Evolutionary conservation across 2,329 filamentous ascomycete species (phyloP).

Genomic region (Cadophora gregata): DNA sequence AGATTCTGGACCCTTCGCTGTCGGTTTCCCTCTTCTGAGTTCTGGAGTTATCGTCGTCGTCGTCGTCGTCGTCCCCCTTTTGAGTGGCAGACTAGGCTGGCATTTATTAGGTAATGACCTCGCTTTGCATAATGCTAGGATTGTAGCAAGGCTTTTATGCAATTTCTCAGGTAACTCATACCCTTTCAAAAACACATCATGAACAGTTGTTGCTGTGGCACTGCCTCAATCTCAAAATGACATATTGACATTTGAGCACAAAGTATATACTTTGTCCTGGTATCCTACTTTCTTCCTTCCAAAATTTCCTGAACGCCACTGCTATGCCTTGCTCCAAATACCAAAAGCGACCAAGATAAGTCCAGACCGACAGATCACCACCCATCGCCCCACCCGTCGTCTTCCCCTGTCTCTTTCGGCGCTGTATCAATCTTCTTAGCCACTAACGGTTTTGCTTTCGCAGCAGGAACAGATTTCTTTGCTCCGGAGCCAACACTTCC

Average conservation of each 20-base stretch:
- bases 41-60: too few relatives aligned
- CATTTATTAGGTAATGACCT: too few relatives aligned
- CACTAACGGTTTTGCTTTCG: slow-evolving; percentile 50
- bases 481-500: slow-evolving; percentile 40
- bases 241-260: neutral
- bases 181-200: too few relatives aligned
- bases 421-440: slow-evolving; percentile 74
- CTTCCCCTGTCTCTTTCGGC: slow-evolving; percentile 63
- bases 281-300: slow-evolving; percentile 14
- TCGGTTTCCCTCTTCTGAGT: too few relatives aligned
- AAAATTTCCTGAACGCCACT: slow-evolving; percentile 14
- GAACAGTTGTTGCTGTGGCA: too few relatives aligned
- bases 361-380: slow-evolving; percentile 53
- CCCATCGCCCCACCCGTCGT: slow-evolving; percentile 69
- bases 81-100: too few relatives aligned
- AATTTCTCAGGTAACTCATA: too few relatives aligned
- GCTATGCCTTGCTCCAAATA: slow-evolving; percentile 21
- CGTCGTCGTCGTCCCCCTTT: too few relatives aligned
- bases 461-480: slow-evolving; percentile 40
- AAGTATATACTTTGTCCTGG: slow-evolving; percentile 9
- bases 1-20: too few relatives aligned
- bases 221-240: too few relatives aligned
- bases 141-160: too few relatives aligned
- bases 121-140: too few relatives aligned
- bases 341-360: neutral